These are phyloP conservation scores for Blastomyces parvus DNA, from an alignment of 2,329 filamentous ascomycete species.

Conservation along the genomic window DNA sequence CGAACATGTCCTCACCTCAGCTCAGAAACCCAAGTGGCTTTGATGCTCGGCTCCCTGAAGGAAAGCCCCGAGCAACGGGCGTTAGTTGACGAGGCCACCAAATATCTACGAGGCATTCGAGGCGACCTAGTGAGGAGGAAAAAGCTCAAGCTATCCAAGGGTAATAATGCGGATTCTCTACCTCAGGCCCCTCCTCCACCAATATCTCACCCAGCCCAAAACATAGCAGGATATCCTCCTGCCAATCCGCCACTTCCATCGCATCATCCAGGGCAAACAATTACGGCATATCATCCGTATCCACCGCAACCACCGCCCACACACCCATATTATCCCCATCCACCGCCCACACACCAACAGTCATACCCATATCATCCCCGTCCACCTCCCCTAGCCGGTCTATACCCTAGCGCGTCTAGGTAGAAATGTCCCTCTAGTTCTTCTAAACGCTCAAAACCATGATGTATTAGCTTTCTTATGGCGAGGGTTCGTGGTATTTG, in stretches of 20 bases:
- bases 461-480: neutral
- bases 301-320: neutral
- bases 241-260: neutral
- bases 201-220: neutral
- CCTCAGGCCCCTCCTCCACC: neutral
- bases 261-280: neutral
- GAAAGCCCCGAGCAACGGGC: slow-evolving; percentile 47
- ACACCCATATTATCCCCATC: neutral
- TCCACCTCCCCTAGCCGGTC: neutral
- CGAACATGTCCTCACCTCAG: slow-evolving; percentile 54
- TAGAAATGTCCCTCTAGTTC: neutral
- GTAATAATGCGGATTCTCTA: neutral
- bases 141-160: slow-evolving; percentile 22
- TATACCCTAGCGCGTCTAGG: neutral
- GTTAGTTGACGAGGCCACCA: slow-evolving; percentile 45
- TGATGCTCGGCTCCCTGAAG: slow-evolving; percentile 55
- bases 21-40: slow-evolving; percentile 53
- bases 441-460: neutral
- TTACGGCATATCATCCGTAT: neutral
- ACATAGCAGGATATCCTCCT: neutral
- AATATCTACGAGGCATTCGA: slow-evolving; percentile 50
- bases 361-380: neutral
- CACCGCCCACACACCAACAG: too few relatives aligned
- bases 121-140: slow-evolving; percentile 46
- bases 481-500: neutral